Percentiles rank a stretch among this genome's conserved stretches.
phyloP scores from a whole-genome alignment of 805 yeast genomes.

The Priceomyces medius region DNA sequence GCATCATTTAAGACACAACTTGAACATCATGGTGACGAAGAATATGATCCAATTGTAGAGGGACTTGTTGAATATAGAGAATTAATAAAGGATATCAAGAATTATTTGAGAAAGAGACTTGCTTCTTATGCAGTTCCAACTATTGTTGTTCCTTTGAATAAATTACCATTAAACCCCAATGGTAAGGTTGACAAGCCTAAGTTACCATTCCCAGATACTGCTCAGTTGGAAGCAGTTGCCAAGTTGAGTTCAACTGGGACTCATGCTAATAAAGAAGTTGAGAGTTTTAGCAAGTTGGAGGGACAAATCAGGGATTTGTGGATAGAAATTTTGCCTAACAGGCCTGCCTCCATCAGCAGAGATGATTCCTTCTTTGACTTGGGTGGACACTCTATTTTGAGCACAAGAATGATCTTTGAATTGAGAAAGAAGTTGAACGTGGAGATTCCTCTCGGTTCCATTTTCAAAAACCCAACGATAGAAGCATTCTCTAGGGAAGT shows the following conservation, averaged over 20 bases:
- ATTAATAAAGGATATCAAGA: constrained; percentile 77
- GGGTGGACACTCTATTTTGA: constrained; percentile 97
- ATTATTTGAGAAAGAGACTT: constrained; percentile 74
- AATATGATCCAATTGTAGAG: constrained; percentile 64
- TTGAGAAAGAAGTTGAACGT: constrained; percentile 74
- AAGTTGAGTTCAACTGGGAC: constrained; percentile 39
- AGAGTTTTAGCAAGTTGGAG: constrained; percentile 61
- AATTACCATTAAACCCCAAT: constrained; percentile 92
- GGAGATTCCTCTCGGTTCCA: constrained; percentile 85
- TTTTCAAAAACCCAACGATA: constrained; percentile 88
- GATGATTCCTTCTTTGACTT: constrained; percentile 92
- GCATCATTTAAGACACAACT: constrained; percentile 50
- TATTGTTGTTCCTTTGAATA: constrained; percentile 79
- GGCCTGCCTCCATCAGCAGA: constrained; percentile 73
- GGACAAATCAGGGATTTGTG: constrained; percentile 74
- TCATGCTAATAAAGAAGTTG: constrained; percentile 41
- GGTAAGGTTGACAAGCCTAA: constrained; percentile 98
- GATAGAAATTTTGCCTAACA: constrained; percentile 80
- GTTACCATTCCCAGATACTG: constrained; percentile 89
- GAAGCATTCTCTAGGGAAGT: constrained; percentile 74
- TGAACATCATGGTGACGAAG: constrained; percentile 41
- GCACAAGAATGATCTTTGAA: constrained; percentile 95
- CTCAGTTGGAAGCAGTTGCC: constrained; percentile 78
- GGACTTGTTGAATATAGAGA: constrained; percentile 77
- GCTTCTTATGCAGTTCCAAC: constrained; percentile 95